Conservation (phyloP, 1,139 yeast genomes). For the Scheffersomyces titani region DNA sequence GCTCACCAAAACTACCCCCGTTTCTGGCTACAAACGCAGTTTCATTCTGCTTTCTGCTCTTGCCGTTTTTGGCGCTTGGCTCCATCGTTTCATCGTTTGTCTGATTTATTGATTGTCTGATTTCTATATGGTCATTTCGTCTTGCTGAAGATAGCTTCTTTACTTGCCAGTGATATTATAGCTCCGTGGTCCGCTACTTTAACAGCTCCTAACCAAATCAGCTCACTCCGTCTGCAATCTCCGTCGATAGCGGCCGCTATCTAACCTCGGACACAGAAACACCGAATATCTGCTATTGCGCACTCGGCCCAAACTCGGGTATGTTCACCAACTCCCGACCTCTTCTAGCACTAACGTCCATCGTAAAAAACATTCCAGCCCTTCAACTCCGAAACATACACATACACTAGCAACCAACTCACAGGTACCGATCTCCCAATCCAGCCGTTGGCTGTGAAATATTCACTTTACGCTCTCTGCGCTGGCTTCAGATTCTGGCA, state of each 20-base stretch:
- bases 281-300: background rate
- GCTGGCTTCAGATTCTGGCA: background rate
- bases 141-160: background rate
- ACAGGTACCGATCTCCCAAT: background rate
- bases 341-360: too few species aligned
- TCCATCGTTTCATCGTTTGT: background rate
- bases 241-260: background rate
- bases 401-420: background rate
- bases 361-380: too few species aligned
- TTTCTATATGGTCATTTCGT: background rate
- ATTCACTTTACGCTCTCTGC: background rate
- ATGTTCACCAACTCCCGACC: background rate
- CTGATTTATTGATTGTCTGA: background rate
- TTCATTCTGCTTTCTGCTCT: too few species aligned
- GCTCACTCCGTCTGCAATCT: background rate
- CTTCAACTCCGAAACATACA: background rate
- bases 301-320: background rate
- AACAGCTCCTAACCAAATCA: background rate
- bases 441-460: background rate
- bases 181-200: background rate
- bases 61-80: too few species aligned
- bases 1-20: too few species aligned
- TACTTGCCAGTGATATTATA: background rate
- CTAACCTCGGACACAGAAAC: background rate
- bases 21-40: too few species aligned